Evolutionary conservation across 208 protist species (phyloP), one percentile per base, ranked within the genome.

Genomic region (Borovskyia barvae): DNA sequence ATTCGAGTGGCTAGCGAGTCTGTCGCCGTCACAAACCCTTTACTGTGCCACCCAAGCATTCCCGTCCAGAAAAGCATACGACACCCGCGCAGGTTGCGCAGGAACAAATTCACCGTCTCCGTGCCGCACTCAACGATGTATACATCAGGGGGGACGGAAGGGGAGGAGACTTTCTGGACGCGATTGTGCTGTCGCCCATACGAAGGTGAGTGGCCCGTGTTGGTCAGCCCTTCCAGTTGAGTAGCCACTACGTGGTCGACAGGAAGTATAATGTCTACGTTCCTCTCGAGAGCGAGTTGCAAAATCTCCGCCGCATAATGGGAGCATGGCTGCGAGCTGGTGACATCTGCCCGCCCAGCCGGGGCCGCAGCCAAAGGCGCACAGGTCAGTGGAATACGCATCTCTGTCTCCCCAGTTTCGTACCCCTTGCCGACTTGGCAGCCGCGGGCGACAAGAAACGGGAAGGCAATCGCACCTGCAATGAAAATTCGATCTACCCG

Each of bases 211-310:
- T 30, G 63, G 25, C 66, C 17, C 22, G 12, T 6, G 30, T 29
- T 32, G 15, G 46, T 14, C 56, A 15, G 0, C 22, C 20, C 24
- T 5, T 56, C 60, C 11, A 58, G 67, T 37, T 97, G 80, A n/a
- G 82, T 82, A 17, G 77, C 81, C 5, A 75, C 74, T 39, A 99
- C 63, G 66, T 98, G 97, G 75, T 99, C 98, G 2, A 97, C 72
- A 17, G 98, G 98, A 30, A 99, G 89, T 43, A 97, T 72, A 19
- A 99, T 61, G 50, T 99, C 91, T 9, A 99, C 97, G 40, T 82
- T 70, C 50, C 95, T 90, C 48, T 80, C 75, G 41, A 94, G 74
- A 43, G 97, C 98, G 37, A 97, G 85, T 1, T 66, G 76, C 33
- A 99, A 66, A 46, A 99, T 92, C 49, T 94, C 66, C 17, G 77